Base-by-base conservation (phyloP, 371 early-diverging fungal species). In the Funneliformis caledonium region DNA sequence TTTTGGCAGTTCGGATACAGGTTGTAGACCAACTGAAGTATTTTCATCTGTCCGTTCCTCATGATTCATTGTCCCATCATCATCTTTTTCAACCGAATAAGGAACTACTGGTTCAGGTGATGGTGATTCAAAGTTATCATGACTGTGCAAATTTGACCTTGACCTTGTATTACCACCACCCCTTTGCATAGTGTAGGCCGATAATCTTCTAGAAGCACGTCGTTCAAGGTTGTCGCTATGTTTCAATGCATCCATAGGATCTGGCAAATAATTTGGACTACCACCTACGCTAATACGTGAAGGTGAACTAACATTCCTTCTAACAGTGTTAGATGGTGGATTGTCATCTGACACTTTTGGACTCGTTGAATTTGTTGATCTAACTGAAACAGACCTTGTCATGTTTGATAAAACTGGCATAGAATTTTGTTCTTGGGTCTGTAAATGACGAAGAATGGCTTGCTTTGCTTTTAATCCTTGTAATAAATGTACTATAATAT, bases 381-480 rank as follows among this genome's bases (percentile, higher is more conserved):
- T 43, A 31, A 61, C 43, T 19, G 77, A 48, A 19, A 8, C 12
- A 1, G 65, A 31, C n/a, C 42, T 42, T 11, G 45, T 4, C 45
- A 42, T 12, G 4, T n/a, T 70, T n/a, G 37, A 37, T 50, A 47
- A n/a, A 26, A 7, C 3, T 2, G 78, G 78, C 42, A 61, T 31
- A n/a, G 62, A 42, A 8, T 22, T 56, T 45, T n/a, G 59, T 43
- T 42, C 42, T n/a, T 22, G 16, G 19, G 7, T 65, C 77, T 45
- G 48, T 14, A 33, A 56, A 26, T 86, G 84, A 16, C 88, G 82
- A 72, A 88, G 82, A 19, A 85, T 65, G 37, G 86, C 86, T 80
- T 91, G 91, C 61, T 90, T 91, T 37, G 77, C 82, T 73, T 89
- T 90, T 31, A 92, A 81, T 2, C 88, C 87, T 65, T 89, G 88